Percentiles rank a stretch among this genome's conserved stretches.
phyloP scores from a whole-genome alignment of 2,329 filamentous ascomycete species.

The Graphilbum sp. region DNA sequence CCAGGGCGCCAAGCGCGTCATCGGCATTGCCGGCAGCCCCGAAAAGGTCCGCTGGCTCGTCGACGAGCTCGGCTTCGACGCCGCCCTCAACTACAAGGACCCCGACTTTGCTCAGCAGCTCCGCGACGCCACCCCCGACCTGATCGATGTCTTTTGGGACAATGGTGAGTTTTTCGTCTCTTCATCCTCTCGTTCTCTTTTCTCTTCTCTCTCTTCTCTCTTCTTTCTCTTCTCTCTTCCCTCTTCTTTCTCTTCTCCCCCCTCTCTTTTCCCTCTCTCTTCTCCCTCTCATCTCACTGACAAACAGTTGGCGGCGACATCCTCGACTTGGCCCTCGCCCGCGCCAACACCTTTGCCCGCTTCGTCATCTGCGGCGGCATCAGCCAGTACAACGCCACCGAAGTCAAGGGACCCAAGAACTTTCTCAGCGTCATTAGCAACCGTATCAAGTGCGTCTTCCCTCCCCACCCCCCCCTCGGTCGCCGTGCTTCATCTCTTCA shows the following conservation, averaged over 20 bases:
- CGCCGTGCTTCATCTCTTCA: background rate
- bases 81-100: conserved; percentile 54
- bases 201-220: background rate
- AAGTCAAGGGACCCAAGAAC: conserved; percentile 35
- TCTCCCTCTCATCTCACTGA: background rate
- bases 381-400: conserved; percentile 47
- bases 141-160: conserved; percentile 57
- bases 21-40: conserved; percentile 37
- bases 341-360: conserved; percentile 45
- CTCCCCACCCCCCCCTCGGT: too few species aligned
- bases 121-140: conserved; percentile 35
- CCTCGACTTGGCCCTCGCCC: conserved; percentile 44
- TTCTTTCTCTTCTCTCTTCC: background rate
- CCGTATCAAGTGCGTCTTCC: conserved; percentile 34
- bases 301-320: conserved; percentile 53
- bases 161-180: conserved; percentile 23
- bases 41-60: conserved; percentile 47
- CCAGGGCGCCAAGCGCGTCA: conserved; percentile 32
- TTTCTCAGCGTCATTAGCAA: conserved; percentile 14
- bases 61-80: conserved; percentile 49
- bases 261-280: background rate
- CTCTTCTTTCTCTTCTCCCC: too few species aligned
- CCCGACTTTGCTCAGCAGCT: conserved; percentile 43
- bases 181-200: background rate
- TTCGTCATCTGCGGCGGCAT: conserved; percentile 60